Base-by-base conservation (phyloP, 2,329 filamentous ascomycete genomes). In the Helotiales sp. region DNA sequence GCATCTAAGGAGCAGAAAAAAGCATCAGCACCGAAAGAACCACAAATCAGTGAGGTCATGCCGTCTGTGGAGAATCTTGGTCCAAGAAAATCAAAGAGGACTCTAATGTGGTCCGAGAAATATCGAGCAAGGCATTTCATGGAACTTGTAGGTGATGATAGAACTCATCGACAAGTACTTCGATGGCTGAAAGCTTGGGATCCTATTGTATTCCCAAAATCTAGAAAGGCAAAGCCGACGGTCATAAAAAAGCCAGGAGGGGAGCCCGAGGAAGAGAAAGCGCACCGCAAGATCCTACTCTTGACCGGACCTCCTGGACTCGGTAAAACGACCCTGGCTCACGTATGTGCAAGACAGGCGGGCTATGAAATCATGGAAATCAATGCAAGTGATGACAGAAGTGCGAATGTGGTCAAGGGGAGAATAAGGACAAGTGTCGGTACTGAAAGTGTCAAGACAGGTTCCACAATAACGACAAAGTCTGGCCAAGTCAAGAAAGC, bases 291-390 rank as follows among this genome's bases (percentile, higher is more conserved):
- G 72, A 91, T 99, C 7, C 75, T 99, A 10, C 82, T 99, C 69
- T 77, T 99, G 15, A 93, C 93, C 0, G 96, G 95, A 0, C 92
- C 95, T 0, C 95, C 95, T 0, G 95, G 95, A 1, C 78, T 99
- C 10, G 95, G 95, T 27, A 99, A 99, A 77, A 99, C 95, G 0
- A 99, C 95, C 0, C 74, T 99, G 48, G 95, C 95, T 1, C 95
- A 99, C 73, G 95, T 99, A 0, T 98, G 95, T 71, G 96, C 96
- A 0, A 87, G 82, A 65, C 95, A 99, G 74, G 95, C 95, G 5
- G 95, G 95, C 0, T 99, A 99, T 68, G 95, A 98, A 69, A 90
- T 96, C 1, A 83, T 98, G 70, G 95, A 99, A 72, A 96, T 99
- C 75, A 99, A 99, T 68, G 95, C 96, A 8, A 98, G 93, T 67